Evolutionary conservation across 2,329 filamentous ascomycete genomes (phyloP).

Genomic region (Alternaria ventricosa): DNA sequence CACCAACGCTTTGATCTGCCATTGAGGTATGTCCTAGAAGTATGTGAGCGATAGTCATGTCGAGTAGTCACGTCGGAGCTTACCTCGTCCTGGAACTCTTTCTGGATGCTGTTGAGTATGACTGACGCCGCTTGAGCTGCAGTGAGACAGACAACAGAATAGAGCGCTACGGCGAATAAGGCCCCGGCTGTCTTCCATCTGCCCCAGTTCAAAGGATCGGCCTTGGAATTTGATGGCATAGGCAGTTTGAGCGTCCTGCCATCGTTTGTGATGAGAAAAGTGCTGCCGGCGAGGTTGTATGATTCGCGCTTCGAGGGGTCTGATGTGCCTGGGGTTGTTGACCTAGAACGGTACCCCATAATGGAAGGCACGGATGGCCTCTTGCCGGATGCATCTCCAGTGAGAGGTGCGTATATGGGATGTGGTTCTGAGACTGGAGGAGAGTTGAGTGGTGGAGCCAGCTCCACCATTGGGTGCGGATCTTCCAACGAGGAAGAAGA

Average conservation of each 20-base stretch:
- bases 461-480: constrained; percentile 22
- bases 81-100: constrained; percentile 25
- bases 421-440: constrained; percentile 20
- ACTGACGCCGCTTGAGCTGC: constrained; percentile 28
- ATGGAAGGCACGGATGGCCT: neutral
- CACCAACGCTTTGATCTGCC: constrained; percentile 33
- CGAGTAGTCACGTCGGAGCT: neutral
- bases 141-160: constrained; percentile 20
- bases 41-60: neutral
- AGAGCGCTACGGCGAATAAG: constrained; percentile 22
- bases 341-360: neutral
- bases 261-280: constrained; percentile 31
- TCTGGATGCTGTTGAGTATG: constrained; percentile 17
- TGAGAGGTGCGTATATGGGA: constrained; percentile 3
- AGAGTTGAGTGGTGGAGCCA: constrained; percentile 17
- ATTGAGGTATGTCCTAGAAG: constrained; percentile 8
- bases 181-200: constrained; percentile 27
- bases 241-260: constrained; percentile 33
- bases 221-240: constrained; percentile 30
- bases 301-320: constrained; percentile 29
- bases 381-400: neutral
- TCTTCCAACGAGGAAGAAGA: neutral
- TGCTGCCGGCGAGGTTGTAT: constrained; percentile 31
- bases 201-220: constrained; percentile 35
- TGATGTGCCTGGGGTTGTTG: neutral